A percentile compares a stretch with the other conserved stretches of the same genome.
Conservation (phyloP, 2,329 filamentous ascomycete species). For the Pseudogymnoascus sp. region DNA sequence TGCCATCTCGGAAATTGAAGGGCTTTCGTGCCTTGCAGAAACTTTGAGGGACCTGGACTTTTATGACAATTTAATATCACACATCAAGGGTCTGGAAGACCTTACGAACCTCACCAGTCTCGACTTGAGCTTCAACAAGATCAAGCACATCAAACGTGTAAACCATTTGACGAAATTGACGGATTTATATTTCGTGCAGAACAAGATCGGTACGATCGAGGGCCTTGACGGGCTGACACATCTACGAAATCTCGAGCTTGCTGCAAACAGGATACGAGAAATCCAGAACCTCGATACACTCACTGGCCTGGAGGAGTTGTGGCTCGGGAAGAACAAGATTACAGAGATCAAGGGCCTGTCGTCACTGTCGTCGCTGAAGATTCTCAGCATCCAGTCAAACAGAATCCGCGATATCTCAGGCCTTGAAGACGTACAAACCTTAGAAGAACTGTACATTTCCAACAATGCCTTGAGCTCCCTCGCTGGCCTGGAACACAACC, state of each 20-base stretch:
- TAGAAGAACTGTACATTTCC: constrained; percentile 92
- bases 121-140: constrained; percentile 97
- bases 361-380: constrained; percentile 68
- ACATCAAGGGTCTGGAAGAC: constrained; percentile 74
- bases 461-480: constrained; percentile 83
- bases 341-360: constrained; percentile 68
- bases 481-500: constrained; percentile 59
- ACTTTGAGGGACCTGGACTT: constrained; percentile 80
- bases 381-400: constrained; percentile 93
- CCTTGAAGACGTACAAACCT: constrained; percentile 60
- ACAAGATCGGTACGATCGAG: constrained; percentile 86
- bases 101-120: constrained; percentile 68
- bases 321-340: constrained; percentile 96
- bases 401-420: constrained; percentile 72
- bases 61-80: constrained; percentile 90
- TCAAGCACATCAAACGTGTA: constrained; percentile 93
- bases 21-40: constrained; percentile 55
- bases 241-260: constrained; percentile 78
- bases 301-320: constrained; percentile 73
- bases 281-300: constrained; percentile 78
- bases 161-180: constrained; percentile 66
- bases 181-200: constrained; percentile 88
- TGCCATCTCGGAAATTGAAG: constrained; percentile 69
- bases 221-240: constrained; percentile 66
- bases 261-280: constrained; percentile 82